phyloP scores from a whole-genome alignment of 331 rosid genomes.

The Ulmus americana region DNA sequence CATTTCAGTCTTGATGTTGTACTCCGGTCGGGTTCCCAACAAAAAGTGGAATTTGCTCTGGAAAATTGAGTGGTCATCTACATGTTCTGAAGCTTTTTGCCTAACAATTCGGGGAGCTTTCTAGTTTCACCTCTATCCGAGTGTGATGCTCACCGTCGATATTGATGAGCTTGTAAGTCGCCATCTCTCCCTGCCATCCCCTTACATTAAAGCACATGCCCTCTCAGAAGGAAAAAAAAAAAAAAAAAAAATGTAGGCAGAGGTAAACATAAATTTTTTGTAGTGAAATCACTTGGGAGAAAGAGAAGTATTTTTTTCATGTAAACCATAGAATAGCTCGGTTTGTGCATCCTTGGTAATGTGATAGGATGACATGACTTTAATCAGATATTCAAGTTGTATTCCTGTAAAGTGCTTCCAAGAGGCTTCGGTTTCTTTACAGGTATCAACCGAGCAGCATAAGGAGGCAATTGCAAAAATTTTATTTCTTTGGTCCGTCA shows the following conservation, averaged over 20 bases:
- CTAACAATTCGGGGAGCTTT: not conserved
- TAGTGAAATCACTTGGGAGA: not conserved
- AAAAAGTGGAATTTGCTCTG: not conserved
- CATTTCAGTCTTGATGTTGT: conserved; percentile 55
- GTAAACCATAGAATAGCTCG: not conserved
- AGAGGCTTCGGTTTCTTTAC: too few species aligned
- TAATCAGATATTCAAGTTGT: not conserved
- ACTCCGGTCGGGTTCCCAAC: conserved; percentile 28
- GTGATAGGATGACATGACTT: not conserved
- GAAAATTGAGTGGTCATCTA: conserved; percentile 13
- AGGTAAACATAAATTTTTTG: not conserved
- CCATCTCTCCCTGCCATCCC: not conserved
- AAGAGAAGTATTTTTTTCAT: not conserved
- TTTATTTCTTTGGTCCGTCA: too few species aligned
- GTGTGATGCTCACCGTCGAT: not conserved
- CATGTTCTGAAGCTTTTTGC: conserved; percentile 1
- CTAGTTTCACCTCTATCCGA: not conserved
- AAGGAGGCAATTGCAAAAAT: too few species aligned
- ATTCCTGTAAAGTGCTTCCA: not conserved
- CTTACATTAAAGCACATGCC: not conserved
- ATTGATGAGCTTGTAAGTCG: not conserved
- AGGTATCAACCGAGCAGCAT: too few species aligned
- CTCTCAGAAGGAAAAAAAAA: not conserved
- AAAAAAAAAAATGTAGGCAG: too few species aligned
- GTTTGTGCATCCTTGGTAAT: not conserved